Percentiles rank a stretch among this genome's conserved stretches.
Evolutionary conservation across 805 yeast genomes (phyloP).

Genomic region (Schwanniomyces polymorphus): DNA sequence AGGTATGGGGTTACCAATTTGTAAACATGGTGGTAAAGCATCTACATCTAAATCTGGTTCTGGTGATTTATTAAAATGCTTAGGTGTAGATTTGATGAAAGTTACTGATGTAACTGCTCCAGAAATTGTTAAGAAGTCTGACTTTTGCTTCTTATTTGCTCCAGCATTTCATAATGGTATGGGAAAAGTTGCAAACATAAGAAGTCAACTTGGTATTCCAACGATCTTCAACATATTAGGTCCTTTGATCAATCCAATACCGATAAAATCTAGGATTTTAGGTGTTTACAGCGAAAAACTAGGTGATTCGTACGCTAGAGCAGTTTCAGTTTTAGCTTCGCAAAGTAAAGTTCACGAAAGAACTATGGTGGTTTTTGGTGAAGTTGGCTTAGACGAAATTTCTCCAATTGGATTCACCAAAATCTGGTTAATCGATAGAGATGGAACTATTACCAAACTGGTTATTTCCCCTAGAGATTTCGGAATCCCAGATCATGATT

Average conservation of each 20-base stretch:
- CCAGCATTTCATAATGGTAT: slow-evolving; percentile 94
- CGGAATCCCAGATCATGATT: slow-evolving; percentile 71
- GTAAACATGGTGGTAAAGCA: slow-evolving; percentile 98
- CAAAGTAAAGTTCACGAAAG: slow-evolving; percentile 43
- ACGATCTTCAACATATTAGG: slow-evolving; percentile 94
- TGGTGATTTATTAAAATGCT: slow-evolving; percentile 76
- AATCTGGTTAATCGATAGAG: slow-evolving; percentile 66
- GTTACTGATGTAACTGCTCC: slow-evolving; percentile 67
- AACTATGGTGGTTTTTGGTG: slow-evolving; percentile 93
- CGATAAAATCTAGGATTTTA: slow-evolving; percentile 71
- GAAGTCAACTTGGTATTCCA: slow-evolving; percentile 82
- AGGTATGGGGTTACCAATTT: slow-evolving; percentile 77
- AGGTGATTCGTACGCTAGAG: slow-evolving; percentile 83
- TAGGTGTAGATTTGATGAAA: slow-evolving; percentile 81
- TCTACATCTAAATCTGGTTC: slow-evolving; percentile 92
- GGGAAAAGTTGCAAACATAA: slow-evolving; percentile 76
- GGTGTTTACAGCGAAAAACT: slow-evolving; percentile 84
- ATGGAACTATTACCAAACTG: slow-evolving; percentile 43
- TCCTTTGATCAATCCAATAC: slow-evolving; percentile 90
- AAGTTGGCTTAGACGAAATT: slow-evolving; percentile 88
- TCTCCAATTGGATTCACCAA: slow-evolving; percentile 84
- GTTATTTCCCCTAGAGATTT: slow-evolving; percentile 72
- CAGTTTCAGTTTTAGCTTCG: slow-evolving; percentile 64
- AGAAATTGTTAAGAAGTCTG: slow-evolving; percentile 46
- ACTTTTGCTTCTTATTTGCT: slow-evolving; percentile 78